These are phyloP conservation scores for Medicago lupulina DNA, from an alignment of 306 rosid species.

Conservation along the genomic window DNA sequence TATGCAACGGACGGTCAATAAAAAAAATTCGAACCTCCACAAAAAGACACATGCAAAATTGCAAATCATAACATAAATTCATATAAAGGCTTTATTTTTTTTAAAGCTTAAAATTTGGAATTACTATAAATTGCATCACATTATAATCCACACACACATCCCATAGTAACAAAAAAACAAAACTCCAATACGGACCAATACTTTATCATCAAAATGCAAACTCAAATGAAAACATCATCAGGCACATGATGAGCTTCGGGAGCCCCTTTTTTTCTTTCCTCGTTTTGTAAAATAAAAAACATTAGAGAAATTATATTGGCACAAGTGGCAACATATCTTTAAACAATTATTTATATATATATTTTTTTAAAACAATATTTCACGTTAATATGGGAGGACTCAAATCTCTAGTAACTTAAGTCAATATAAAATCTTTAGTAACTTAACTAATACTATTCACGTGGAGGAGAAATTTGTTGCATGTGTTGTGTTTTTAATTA, in stretches of 20 bases:
- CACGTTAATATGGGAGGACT: not conserved
- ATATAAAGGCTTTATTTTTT: not conserved
- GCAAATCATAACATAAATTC: conserved; percentile 1
- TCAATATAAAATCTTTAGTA: not conserved
- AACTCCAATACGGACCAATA: not conserved
- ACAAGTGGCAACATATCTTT: not conserved
- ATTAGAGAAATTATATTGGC: not conserved
- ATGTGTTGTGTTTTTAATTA: too few species aligned
- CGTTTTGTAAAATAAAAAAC: not conserved
- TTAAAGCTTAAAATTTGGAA: not conserved
- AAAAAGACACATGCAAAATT: not conserved
- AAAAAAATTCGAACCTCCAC: not conserved
- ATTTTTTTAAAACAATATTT: not conserved
- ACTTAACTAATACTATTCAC: not conserved
- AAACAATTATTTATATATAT: not conserved
- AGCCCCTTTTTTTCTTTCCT: not conserved
- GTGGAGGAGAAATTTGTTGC: too few species aligned
- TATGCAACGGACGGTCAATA: not conserved
- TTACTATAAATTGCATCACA: not conserved
- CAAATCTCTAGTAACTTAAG: not conserved
- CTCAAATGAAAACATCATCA: not conserved
- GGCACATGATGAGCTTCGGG: not conserved
- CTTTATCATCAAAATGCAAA: not conserved
- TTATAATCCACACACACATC: not conserved
- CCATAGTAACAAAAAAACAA: not conserved